Evolutionary conservation across 2,329 filamentous ascomycete species (phyloP).

Genomic region (Dactylella cylindrospora): DNA sequence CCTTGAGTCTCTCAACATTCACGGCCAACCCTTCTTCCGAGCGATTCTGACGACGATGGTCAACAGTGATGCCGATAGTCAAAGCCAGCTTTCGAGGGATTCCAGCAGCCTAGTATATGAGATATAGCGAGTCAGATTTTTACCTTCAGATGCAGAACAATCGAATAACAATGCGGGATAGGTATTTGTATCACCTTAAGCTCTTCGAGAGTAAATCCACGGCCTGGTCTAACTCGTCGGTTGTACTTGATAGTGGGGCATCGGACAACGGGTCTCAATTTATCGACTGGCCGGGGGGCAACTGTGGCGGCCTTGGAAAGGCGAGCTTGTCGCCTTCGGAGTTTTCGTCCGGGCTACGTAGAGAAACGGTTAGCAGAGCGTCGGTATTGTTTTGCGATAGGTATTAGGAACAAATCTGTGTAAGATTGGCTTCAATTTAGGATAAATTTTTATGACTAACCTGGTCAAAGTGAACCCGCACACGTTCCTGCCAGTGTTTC

Average conservation of each 20-base stretch:
- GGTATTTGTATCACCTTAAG: constrained; percentile 70
- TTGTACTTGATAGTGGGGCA: constrained; percentile 99
- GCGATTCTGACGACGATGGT: constrained; percentile 94
- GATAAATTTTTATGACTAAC: constrained; percentile 62
- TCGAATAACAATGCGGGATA: neutral
- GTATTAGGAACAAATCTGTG: constrained; percentile 5
- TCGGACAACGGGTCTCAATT: constrained; percentile 91
- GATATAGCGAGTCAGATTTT: constrained; percentile 12
- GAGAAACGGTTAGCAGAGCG: constrained; percentile 52
- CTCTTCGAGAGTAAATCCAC: constrained; percentile 96
- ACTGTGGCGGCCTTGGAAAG: constrained; percentile 91
- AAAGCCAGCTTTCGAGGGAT: constrained; percentile 91
- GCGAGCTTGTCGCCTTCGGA: constrained; percentile 84
- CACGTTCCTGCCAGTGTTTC: constrained; percentile 99
- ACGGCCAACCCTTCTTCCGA: constrained; percentile 89
- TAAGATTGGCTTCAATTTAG: constrained; percentile 40
- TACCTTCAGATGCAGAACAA: neutral
- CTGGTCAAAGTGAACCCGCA: constrained; percentile 99
- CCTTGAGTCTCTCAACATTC: constrained; percentile 97
- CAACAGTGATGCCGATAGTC: constrained; percentile 96
- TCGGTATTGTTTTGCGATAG: constrained; percentile 51
- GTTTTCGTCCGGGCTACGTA: constrained; percentile 88
- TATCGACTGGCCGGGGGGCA: constrained; percentile 95
- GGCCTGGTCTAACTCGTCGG: constrained; percentile 91
- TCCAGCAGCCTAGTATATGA: constrained; percentile 41